Evolutionary conservation across 768 basidiomycete genomes (phyloP).

Genomic region (Agrocybe praecox): DNA sequence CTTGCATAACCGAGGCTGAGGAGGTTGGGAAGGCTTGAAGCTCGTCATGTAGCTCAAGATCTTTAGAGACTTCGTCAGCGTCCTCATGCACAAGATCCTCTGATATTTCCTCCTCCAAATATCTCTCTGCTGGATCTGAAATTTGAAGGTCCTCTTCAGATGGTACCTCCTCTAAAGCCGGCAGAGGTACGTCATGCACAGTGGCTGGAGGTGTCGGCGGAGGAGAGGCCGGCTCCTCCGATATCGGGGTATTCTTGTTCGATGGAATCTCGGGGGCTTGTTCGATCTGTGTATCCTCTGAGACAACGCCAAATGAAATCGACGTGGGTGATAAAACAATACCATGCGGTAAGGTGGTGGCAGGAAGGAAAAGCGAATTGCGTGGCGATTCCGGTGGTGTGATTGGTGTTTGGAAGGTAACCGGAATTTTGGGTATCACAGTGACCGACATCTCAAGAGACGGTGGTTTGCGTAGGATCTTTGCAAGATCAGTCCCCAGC

Average conservation of each 20-base stretch:
- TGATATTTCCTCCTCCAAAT: neutral
- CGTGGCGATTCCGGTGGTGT: conserved; percentile 36
- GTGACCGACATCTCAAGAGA: conserved; percentile 22
- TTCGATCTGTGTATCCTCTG: neutral
- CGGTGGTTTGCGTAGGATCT: neutral
- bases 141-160: neutral
- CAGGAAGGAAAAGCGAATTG: conserved; percentile 21
- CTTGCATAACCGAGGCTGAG: no score
- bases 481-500: conserved; percentile 10
- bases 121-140: neutral
- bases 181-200: conserved; percentile 9
- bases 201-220: conserved; percentile 18
- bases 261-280: neutral
- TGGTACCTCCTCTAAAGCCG: conserved; percentile 3
- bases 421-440: conserved; percentile 19
- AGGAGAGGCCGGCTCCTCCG: conserved; percentile 18
- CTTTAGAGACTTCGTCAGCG: neutral
- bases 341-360: conserved; percentile 8
- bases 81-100: neutral
- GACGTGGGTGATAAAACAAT: conserved; percentile 7
- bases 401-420: conserved; percentile 31
- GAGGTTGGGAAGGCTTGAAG: no score
- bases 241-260: neutral
- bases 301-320: conserved; percentile 1
- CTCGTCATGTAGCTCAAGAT: neutral